phyloP scores from a whole-genome alignment of 176 grass and related monocot genomes.

The Avena atlantica region DNA sequence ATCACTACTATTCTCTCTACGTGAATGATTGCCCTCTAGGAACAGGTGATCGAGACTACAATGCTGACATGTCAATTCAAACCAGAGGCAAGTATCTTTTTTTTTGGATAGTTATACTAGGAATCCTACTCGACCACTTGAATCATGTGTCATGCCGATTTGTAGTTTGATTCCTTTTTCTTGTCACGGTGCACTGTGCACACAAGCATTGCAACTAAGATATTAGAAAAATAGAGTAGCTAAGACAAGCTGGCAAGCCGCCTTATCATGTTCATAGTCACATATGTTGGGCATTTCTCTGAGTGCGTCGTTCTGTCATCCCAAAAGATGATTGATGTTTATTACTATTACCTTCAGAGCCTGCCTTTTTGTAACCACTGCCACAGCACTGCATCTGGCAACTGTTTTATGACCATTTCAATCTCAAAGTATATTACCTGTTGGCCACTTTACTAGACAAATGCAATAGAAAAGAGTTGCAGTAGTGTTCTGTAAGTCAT shows the following conservation, averaged over 20 bases:
- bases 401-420: not conserved
- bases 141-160: too few species aligned
- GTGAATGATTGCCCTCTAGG: conserved; percentile 30
- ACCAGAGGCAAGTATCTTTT: not conserved
- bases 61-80: not conserved
- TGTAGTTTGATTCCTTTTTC: too few species aligned
- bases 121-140: too few species aligned
- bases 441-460: not conserved
- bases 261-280: conserved; percentile 7
- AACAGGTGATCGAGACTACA: not conserved
- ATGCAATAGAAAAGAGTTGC: not conserved
- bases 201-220: too few species aligned
- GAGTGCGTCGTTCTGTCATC: not conserved
- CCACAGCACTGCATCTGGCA: not conserved
- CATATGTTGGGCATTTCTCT: conserved; percentile 31
- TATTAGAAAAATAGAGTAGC: too few species aligned
- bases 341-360: not conserved
- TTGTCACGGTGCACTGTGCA: too few species aligned
- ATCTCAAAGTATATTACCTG: not conserved
- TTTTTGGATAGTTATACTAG: not conserved
- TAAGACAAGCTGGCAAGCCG: not conserved
- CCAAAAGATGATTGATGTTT: not conserved
- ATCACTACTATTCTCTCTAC: conserved; percentile 58
- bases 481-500: not conserved
- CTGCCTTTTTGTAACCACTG: not conserved